These are phyloP conservation scores for Colletotrichum liaoningense DNA, from an alignment of 2,329 filamentous ascomycete species.

Conservation along the genomic window DNA sequence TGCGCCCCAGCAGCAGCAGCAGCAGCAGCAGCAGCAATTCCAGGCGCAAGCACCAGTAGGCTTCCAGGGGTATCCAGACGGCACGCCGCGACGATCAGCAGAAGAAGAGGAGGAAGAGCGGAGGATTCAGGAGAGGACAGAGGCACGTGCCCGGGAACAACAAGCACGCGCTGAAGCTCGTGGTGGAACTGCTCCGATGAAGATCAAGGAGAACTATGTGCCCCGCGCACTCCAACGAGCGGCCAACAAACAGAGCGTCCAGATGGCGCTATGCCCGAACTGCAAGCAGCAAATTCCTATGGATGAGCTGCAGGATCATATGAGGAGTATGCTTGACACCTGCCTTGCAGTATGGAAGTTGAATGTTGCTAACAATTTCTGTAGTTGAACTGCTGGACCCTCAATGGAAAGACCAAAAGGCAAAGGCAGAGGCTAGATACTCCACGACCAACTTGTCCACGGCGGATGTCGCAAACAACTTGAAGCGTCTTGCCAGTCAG, in stretches of 20 bases:
- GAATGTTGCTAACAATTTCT: conserved; percentile 46
- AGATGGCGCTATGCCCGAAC: conserved; percentile 87
- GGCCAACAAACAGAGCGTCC: conserved; percentile 71
- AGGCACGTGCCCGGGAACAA: conserved; percentile 73
- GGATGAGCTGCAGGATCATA: conserved; percentile 89
- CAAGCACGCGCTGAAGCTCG: conserved; percentile 84
- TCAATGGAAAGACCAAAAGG: conserved; percentile 94
- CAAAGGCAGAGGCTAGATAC: conserved; percentile 86
- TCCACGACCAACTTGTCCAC: conserved; percentile 89
- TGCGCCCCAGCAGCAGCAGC: conserved; percentile 49
- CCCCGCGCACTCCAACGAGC: conserved; percentile 82
- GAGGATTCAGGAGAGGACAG: conserved; percentile 71
- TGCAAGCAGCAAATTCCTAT: conserved; percentile 91
- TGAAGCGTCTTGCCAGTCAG: conserved; percentile 93
- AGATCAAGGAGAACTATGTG: conserved; percentile 93
- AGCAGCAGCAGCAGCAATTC: conserved; percentile 49
- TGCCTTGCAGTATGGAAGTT: not conserved
- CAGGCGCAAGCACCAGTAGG: conserved; percentile 45
- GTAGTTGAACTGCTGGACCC: conserved; percentile 91
- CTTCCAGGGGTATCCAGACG: conserved; percentile 34
- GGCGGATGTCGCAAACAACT: conserved; percentile 89
- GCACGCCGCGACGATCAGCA: conserved; percentile 48
- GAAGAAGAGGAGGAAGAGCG: conserved; percentile 72
- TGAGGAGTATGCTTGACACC: conserved; percentile 74
- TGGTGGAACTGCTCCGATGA: conserved; percentile 77